Conservation (phyloP, 192 early-diverging fungal species). For the Linnemannia elongata region DNA sequence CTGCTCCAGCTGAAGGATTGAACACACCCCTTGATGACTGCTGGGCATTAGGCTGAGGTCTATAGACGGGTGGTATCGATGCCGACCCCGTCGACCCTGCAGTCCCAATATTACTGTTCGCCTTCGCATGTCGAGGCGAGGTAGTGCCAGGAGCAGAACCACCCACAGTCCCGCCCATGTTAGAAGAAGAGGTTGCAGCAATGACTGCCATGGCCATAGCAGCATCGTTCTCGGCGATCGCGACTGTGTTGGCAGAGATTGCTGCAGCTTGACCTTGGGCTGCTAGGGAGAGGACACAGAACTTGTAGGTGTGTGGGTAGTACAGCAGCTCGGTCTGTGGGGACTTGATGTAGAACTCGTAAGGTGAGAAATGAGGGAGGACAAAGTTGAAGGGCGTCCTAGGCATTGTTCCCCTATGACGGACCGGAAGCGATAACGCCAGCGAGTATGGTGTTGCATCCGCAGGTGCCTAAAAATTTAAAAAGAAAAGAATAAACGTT, state of each 20-base stretch:
- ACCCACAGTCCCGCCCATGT: neutral
- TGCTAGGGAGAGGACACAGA: constrained; percentile 48
- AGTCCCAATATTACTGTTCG: neutral
- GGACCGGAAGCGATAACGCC: constrained; percentile 53
- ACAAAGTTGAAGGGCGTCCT: constrained; percentile 62
- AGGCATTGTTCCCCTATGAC: constrained; percentile 36
- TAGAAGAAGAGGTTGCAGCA: neutral
- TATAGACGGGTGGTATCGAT: constrained; percentile 2
- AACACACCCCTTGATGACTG: neutral
- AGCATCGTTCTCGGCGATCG: constrained; percentile 24
- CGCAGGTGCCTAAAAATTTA: constrained; percentile 18
- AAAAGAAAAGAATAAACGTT: neutral
- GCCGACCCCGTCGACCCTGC: constrained; percentile 1
- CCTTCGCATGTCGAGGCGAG: neutral
- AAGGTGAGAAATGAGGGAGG: constrained; percentile 46
- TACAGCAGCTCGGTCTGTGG: constrained; percentile 63
- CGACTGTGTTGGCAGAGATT: constrained; percentile 20
- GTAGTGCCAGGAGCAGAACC: neutral
- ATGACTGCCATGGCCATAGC: no score
- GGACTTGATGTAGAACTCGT: constrained; percentile 65
- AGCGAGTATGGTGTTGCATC: constrained; percentile 54
- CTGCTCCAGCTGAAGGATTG: neutral
- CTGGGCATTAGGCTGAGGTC: constrained; percentile 1
- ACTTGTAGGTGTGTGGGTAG: constrained; percentile 62
- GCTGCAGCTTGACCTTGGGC: constrained; percentile 34